Evolutionary conservation across 768 basidiomycete genomes (phyloP).

Genomic region (Strobilomyces confusus): DNA sequence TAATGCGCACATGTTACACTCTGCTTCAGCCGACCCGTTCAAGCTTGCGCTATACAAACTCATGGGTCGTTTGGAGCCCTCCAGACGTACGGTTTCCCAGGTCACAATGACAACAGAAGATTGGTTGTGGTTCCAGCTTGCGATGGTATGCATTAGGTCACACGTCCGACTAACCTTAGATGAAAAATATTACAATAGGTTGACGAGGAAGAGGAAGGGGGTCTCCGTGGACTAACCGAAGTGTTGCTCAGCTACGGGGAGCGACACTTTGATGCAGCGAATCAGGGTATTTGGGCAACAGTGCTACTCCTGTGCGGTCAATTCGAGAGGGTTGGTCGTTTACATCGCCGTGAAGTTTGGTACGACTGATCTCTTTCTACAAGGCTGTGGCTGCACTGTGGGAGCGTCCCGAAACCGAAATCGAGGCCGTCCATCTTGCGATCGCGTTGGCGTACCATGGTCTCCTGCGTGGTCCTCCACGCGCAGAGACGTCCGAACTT

Average conservation of each 20-base stretch:
- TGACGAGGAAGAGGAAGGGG: slow-evolving; percentile 79
- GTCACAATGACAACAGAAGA: slow-evolving; percentile 94
- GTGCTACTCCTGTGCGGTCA: slow-evolving; percentile 89
- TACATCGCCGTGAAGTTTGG: background rate
- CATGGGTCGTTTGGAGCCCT: slow-evolving; percentile 87
- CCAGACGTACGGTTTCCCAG: slow-evolving; percentile 69
- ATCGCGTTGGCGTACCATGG: slow-evolving; percentile 93
- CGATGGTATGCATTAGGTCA: slow-evolving; percentile 50
- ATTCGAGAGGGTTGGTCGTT: slow-evolving; percentile 75
- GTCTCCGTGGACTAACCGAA: slow-evolving; percentile 70
- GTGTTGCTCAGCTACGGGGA: slow-evolving; percentile 75
- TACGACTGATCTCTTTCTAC: slow-evolving; percentile 1
- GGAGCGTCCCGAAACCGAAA: slow-evolving; percentile 81
- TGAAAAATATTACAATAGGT: slow-evolving; percentile 38
- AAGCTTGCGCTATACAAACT: slow-evolving; percentile 95
- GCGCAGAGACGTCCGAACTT: slow-evolving; percentile 80
- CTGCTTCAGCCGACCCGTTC: slow-evolving; percentile 87
- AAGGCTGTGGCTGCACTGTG: slow-evolving; percentile 90
- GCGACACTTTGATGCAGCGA: slow-evolving; percentile 70
- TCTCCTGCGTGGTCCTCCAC: slow-evolving; percentile 75
- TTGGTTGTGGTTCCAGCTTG: slow-evolving; percentile 97
- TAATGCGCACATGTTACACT: slow-evolving; percentile 87
- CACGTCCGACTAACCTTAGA: slow-evolving; percentile 1
- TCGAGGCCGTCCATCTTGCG: slow-evolving; percentile 93
- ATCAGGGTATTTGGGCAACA: slow-evolving; percentile 71